Percentiles rank a stretch among this genome's conserved stretches.
These are phyloP conservation scores for Acanthamoeba healyi DNA, from an alignment of 208 protist species.

Conservation along the genomic window DNA sequence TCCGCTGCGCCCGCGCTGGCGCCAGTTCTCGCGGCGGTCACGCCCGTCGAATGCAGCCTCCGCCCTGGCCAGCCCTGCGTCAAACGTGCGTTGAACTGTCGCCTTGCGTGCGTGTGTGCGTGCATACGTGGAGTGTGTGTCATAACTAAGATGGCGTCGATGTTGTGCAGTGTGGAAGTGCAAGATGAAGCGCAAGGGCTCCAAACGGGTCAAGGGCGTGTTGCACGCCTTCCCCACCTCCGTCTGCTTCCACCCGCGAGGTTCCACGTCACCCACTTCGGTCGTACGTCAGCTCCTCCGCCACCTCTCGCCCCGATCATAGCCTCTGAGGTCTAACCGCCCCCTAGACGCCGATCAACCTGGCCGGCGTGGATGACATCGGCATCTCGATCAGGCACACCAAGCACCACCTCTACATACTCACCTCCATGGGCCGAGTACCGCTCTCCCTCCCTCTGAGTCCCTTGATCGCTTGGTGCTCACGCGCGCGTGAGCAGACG, in stretches of 20 bases:
- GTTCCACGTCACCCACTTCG: neutral
- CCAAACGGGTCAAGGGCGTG: neutral
- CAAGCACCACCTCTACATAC: neutral
- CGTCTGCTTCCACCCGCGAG: neutral
- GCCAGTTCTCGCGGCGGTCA: neutral
- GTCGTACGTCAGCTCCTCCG: neutral
- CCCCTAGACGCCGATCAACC: neutral
- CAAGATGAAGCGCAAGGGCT: neutral
- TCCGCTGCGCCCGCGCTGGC: no score
- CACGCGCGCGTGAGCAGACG: neutral
- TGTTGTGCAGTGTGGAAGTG: constrained; percentile 21
- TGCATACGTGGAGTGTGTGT: no score
- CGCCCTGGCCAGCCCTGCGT: neutral
- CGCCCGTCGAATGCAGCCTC: neutral
- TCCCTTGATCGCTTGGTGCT: no score
- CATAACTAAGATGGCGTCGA: no score
- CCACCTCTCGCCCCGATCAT: neutral
- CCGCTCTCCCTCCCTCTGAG: neutral
- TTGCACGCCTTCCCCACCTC: neutral
- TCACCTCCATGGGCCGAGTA: neutral
- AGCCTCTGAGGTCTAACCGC: neutral
- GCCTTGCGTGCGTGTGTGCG: no score
- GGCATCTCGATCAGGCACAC: neutral
- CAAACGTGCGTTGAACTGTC: neutral
- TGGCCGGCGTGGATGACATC: neutral